Evolutionary conservation across 768 basidiomycete genomes (phyloP).

Genomic region (Lactarius hatsudake): DNA sequence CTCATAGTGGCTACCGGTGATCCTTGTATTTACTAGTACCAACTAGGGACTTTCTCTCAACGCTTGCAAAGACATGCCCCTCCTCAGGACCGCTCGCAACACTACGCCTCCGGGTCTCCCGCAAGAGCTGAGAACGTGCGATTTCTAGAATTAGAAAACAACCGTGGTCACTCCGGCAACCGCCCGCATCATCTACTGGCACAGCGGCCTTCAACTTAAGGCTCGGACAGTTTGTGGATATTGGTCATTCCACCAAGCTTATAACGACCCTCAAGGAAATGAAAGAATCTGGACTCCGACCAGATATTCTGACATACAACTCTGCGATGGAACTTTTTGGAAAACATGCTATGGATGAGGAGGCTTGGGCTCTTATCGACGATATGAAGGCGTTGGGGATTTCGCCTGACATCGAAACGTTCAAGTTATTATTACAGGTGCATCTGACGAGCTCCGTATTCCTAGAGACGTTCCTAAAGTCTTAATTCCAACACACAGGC

Average conservation of each 20-base stretch:
- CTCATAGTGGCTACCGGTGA: background rate
- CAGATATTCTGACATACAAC: slow-evolving; percentile 29
- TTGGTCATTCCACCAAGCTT: background rate
- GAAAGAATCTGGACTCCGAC: slow-evolving; percentile 17
- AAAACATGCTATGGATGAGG: slow-evolving; percentile 36
- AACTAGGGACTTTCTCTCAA: background rate
- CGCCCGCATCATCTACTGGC: background rate
- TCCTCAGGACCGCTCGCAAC: slow-evolving; percentile 14
- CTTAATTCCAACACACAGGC: slow-evolving; percentile 31
- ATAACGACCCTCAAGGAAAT: slow-evolving; percentile 18
- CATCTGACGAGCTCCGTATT: slow-evolving; percentile 35
- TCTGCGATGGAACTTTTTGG: slow-evolving; percentile 39
- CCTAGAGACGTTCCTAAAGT: slow-evolving; percentile 37
- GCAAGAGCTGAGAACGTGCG: background rate
- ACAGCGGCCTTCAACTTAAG: slow-evolving; percentile 15
- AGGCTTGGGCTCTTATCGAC: slow-evolving; percentile 45
- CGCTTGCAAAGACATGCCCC: background rate
- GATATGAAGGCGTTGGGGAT: slow-evolving; percentile 59
- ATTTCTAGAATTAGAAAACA: background rate
- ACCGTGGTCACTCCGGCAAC: slow-evolving; percentile 14
- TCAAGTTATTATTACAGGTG: slow-evolving; percentile 54
- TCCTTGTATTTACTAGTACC: background rate
- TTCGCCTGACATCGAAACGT: slow-evolving; percentile 52
- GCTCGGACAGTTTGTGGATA: slow-evolving; percentile 16
- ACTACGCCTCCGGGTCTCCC: background rate